Conservation (phyloP, 352 stramenopile genomes). For the Pythium plurisporium region DNA sequence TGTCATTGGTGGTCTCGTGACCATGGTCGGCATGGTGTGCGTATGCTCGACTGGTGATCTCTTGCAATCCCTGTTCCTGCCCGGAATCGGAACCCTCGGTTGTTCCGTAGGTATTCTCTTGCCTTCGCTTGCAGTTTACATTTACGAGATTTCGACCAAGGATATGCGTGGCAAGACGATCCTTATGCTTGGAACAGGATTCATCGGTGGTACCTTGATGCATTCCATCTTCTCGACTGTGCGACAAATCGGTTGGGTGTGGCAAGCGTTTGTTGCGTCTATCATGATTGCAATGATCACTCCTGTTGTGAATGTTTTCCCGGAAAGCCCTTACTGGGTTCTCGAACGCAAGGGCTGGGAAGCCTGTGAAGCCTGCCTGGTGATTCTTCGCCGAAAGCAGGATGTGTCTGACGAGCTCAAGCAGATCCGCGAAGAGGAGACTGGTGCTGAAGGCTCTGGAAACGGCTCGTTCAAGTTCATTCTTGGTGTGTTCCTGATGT, state of each 20-base stretch:
- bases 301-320: conserved; percentile 79
- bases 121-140: conserved; percentile 74
- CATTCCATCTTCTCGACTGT: conserved; percentile 62
- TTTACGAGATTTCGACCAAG: conserved; percentile 81
- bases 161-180: conserved; percentile 82
- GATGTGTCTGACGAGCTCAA: conserved; percentile 67
- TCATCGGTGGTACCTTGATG: conserved; percentile 56
- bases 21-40: conserved; percentile 64
- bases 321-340: conserved; percentile 82
- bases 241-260: conserved; percentile 76
- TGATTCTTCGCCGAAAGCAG: conserved; percentile 71
- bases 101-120: conserved; percentile 60
- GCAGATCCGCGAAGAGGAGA: conserved; percentile 72
- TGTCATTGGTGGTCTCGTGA: conserved; percentile 58
- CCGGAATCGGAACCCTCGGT: conserved; percentile 59
- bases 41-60: conserved; percentile 46
- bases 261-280: conserved; percentile 78
- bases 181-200: conserved; percentile 68
- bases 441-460: conserved; percentile 26
- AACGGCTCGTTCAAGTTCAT: conserved; percentile 58
- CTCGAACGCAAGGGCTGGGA: conserved; percentile 73
- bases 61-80: conserved; percentile 59
- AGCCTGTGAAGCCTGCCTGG: conserved; percentile 61
- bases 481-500: conserved; percentile 59
- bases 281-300: conserved; percentile 79